Conservation (phyloP, 805 yeast genomes). For the Metschnikowia vanudenii region DNA sequence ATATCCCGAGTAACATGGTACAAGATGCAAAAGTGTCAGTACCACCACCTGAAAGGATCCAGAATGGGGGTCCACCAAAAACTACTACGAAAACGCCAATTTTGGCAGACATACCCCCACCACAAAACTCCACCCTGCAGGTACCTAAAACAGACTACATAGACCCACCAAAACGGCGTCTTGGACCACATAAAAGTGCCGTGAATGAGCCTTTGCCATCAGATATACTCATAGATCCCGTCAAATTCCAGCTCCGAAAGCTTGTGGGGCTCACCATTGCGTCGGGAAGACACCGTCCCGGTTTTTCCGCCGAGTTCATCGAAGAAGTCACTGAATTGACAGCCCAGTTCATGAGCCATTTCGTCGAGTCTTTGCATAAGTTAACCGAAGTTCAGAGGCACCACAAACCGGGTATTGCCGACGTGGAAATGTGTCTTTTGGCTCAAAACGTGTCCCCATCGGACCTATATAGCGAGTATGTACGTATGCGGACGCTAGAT, state of each 20-base stretch:
- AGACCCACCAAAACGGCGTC: conserved; percentile 12
- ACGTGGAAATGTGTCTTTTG: conserved; percentile 45
- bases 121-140: neutral
- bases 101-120: neutral
- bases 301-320: conserved; percentile 29
- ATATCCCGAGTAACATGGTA: neutral
- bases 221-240: conserved; percentile 13
- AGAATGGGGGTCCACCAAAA: neutral
- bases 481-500: conserved; percentile 12
- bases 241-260: conserved; percentile 31
- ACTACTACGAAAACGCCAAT: neutral
- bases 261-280: conserved; percentile 27
- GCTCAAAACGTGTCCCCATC: conserved; percentile 41
- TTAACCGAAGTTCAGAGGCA: conserved; percentile 62
- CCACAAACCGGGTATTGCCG: conserved; percentile 50
- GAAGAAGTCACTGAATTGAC: conserved; percentile 30
- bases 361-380: conserved; percentile 45
- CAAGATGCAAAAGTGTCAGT: neutral
- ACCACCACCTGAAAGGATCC: neutral
- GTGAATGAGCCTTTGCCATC: conserved; percentile 6
- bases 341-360: conserved; percentile 30
- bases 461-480: conserved; percentile 40
- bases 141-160: conserved; percentile 8
- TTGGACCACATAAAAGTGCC: conserved; percentile 6
- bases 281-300: conserved; percentile 18